Base-by-base conservation (phyloP, 257 asterid genomes). In the Anisodus acutangulus region DNA sequence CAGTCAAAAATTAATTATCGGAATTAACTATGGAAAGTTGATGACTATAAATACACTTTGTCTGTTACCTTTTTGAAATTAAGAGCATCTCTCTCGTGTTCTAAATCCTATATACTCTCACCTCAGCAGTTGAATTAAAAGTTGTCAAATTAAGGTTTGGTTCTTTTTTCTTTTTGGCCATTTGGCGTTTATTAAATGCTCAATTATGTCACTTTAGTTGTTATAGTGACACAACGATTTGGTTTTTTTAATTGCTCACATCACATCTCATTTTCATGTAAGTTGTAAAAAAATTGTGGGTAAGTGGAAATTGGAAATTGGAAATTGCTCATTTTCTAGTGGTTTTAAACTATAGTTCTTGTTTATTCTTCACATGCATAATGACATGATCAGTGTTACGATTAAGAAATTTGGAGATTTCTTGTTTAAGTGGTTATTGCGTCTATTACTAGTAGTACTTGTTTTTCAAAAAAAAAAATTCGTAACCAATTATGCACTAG, bases 61-160 rank as follows among this genome's bases (percentile, higher is more conserved):
- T 78, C 9, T 78, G 64, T 4, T 78, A 78, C 47, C 64, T 11
- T 78, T 26, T 63, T 78, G 62, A 78, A 78, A 78, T 78, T 78
- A 78, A 78, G 60, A 53, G 60, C 81, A 78, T 53, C 64, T 78
- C 81, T 71, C 8, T 26, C 53, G 63, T 7, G 13, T 76, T 51
- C 63, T 51, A 76, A 76, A 12, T 68, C 26, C n/a, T 74, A 69
- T 45, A 2, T 71, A 31, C 45, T 78, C 81, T 78, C 81, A 53
- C 64, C 64, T 16, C 64, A 58, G 22, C 64, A 76, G 63, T 76
- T 76, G 62, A 76, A 76, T 76, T 22, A 19, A 49, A 51, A 76
- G 12, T 51, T 51, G 53, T 76, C 58, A 76, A 76, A 31, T 31
- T 31, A 31, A 76, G 81, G 81, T 76, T 51, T 76, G 43, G 9